These are phyloP conservation scores for Fusarium heterosporum DNA, from an alignment of 2,329 filamentous ascomycete genomes.

Conservation along the genomic window DNA sequence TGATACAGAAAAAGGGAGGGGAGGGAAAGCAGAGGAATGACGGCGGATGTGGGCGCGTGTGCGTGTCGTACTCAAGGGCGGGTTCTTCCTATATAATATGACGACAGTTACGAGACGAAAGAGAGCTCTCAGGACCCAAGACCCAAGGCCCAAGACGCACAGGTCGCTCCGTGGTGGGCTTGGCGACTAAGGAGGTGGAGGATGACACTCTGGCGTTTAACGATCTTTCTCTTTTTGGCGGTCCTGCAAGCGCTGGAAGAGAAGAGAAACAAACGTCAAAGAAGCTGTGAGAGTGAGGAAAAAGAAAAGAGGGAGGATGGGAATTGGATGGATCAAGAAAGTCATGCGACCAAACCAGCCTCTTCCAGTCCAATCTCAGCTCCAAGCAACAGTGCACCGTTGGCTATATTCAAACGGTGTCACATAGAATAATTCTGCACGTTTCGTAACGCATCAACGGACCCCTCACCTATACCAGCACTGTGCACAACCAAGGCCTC, in stretches of 20 bases:
- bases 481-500: slow-evolving; percentile 26
- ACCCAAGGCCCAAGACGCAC: slow-evolving; percentile 24
- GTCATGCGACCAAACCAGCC: slow-evolving; percentile 38
- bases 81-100: slow-evolving; percentile 26
- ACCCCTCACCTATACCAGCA: slow-evolving; percentile 13
- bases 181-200: slow-evolving; percentile 20
- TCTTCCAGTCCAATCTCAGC: slow-evolving; percentile 25
- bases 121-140: too few species aligned
- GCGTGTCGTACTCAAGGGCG: slow-evolving; percentile 25
- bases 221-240: too few species aligned
- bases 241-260: not conserved
- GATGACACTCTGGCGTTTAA: not conserved
- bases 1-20: slow-evolving; percentile 6
- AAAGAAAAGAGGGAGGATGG: slow-evolving; percentile 1
- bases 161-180: slow-evolving; percentile 20
- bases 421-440: slow-evolving; percentile 10
- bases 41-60: slow-evolving; percentile 23
- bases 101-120: slow-evolving; percentile 26
- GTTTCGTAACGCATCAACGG: slow-evolving; percentile 19
- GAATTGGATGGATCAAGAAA: slow-evolving; percentile 16
- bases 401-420: slow-evolving; percentile 22
- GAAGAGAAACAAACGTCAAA: not conserved
- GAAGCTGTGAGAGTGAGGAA: slow-evolving; percentile 4
- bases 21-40: slow-evolving; percentile 21
- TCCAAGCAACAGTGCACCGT: slow-evolving; percentile 26